A percentile compares a stretch with the other conserved stretches of the same genome.
Evolutionary conservation across 805 yeast species (phyloP).

Genomic region (Spencermartinsiella europaea): DNA sequence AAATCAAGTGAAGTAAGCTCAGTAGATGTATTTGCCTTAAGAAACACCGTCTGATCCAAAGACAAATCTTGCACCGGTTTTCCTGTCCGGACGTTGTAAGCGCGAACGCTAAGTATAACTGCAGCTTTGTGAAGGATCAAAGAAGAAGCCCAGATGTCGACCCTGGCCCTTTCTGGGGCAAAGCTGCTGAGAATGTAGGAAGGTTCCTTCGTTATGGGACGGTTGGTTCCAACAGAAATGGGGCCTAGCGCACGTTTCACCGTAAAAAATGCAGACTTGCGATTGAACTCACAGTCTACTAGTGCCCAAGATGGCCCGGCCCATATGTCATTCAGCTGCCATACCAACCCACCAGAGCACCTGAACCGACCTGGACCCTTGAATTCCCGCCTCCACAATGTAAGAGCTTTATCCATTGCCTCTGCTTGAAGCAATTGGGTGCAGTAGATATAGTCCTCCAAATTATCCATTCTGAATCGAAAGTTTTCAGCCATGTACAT

Average conservation of each 20-base stretch:
- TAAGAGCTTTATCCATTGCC: slow-evolving; percentile 41
- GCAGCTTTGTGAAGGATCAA: background rate
- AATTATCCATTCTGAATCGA: slow-evolving; percentile 32
- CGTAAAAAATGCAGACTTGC: slow-evolving; percentile 43
- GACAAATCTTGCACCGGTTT: background rate
- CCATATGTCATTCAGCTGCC: slow-evolving; percentile 53
- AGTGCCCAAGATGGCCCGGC: slow-evolving; percentile 47
- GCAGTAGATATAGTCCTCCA: slow-evolving; percentile 43
- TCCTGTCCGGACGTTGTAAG: slow-evolving; percentile 4
- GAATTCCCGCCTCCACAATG: slow-evolving; percentile 44
- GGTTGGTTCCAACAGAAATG: slow-evolving; percentile 32
- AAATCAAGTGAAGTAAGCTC: background rate
- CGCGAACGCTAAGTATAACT: background rate
- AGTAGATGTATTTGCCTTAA: slow-evolving; percentile 1
- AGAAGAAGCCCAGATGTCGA: slow-evolving; percentile 4
- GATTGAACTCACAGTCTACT: slow-evolving; percentile 38
- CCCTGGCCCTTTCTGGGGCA: background rate
- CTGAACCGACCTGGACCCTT: slow-evolving; percentile 31
- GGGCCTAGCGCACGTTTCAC: slow-evolving; percentile 38
- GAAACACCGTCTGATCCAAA: background rate
- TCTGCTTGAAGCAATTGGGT: slow-evolving; percentile 49
- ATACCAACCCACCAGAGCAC: slow-evolving; percentile 44
- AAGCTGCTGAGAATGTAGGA: background rate
- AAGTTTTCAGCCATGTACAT: slow-evolving; percentile 42
- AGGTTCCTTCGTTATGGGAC: slow-evolving; percentile 18